Evolutionary conservation across 116 monocot genomes (phyloP).

Genomic region (Iris pallida): DNA sequence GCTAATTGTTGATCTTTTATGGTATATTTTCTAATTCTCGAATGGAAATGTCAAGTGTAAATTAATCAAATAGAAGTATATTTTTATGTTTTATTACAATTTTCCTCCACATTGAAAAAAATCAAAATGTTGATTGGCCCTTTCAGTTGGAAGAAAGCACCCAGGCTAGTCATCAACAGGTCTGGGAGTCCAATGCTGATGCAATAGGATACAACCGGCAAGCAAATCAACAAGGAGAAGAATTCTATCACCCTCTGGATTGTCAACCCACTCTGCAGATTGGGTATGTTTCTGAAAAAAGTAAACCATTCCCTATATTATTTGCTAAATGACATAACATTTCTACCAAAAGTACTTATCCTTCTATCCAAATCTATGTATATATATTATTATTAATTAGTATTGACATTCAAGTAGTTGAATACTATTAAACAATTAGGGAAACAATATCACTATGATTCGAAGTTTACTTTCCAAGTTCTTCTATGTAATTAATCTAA

Average conservation of each 20-base stretch:
- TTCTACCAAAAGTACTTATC: neutral
- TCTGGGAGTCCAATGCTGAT: constrained; percentile 49
- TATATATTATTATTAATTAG: no score
- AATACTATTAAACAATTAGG: no score
- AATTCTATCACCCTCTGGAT: constrained; percentile 59
- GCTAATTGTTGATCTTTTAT: neutral
- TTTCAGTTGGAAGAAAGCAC: constrained; percentile 41
- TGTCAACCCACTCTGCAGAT: constrained; percentile 69
- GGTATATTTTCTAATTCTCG: no score
- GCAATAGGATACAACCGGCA: constrained; percentile 34
- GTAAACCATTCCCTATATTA: neutral
- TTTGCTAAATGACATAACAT: neutral
- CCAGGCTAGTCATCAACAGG: constrained; percentile 40
- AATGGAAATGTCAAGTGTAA: neutral
- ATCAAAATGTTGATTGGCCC: neutral
- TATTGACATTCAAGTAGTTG: no score
- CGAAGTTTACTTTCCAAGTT: no score
- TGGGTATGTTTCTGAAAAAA: constrained; percentile 29
- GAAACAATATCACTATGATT: no score
- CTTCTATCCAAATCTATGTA: no score
- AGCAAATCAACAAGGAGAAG: constrained; percentile 30
- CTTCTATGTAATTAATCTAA: no score
- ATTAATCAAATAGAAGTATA: no score
- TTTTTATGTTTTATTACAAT: neutral
- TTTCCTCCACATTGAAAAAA: neutral